Percentiles rank a stretch among this genome's conserved stretches.
Conservation (phyloP, 2,329 filamentous ascomycete genomes). For the Aspergillus pseudoglaucus region DNA sequence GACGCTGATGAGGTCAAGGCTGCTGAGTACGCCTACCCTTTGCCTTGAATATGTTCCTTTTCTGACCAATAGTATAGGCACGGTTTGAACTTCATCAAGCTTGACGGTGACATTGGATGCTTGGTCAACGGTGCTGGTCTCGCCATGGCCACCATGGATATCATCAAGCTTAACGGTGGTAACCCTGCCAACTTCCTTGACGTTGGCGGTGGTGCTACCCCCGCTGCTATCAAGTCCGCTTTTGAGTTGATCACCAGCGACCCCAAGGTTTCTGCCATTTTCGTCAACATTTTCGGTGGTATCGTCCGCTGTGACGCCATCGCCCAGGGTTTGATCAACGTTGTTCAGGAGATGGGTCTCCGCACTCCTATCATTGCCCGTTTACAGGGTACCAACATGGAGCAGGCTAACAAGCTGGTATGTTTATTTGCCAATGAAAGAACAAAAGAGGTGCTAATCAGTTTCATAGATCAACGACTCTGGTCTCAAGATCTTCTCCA, state of each 20-base stretch:
- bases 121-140: conserved; percentile 98
- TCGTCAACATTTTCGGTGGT: conserved; percentile 99
- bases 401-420: conserved; percentile 76
- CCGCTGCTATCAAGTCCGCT: conserved; percentile 91
- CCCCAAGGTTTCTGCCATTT: conserved; percentile 96
- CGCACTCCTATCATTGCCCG: conserved; percentile 94
- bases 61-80: conserved; percentile 30
- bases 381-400: conserved; percentile 97
- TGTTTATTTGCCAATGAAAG: conserved; percentile 16
- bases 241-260: conserved; percentile 99
- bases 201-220: conserved; percentile 94
- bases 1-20: conserved; percentile 97
- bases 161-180: conserved; percentile 99
- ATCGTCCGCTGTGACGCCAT: conserved; percentile 98
- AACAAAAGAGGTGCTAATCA: conserved; percentile 1
- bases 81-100: conserved; percentile 99
- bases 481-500: conserved; percentile 98
- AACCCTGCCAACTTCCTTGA: conserved; percentile 97
- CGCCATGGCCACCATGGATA: conserved; percentile 99
- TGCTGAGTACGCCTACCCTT: conserved; percentile 57
- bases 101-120: conserved; percentile 98
- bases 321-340: conserved; percentile 89
- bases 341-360: conserved; percentile 89
- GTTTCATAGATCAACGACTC: conserved; percentile 74
- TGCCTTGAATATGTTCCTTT: neutral